Evolutionary conservation across 1,284 basidiomycete species (phyloP), one percentile per base, ranked within the genome.

Genomic region (Ustanciosporium gigantosporum): DNA sequence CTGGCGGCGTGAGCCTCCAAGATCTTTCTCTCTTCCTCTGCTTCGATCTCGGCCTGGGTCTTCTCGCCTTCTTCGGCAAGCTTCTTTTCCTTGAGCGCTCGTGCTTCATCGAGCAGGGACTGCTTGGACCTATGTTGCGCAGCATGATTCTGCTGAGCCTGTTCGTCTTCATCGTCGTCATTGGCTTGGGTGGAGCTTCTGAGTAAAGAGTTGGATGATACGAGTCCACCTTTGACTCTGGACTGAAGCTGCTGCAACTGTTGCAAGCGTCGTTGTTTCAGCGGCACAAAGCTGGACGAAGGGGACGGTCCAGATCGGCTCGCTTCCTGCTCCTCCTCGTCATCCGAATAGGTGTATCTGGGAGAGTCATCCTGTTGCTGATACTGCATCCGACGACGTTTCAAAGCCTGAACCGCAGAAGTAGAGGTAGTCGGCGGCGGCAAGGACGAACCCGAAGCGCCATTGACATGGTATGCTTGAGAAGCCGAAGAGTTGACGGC

Each of bases 11-110:
- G 91, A 11, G 93, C 92, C 41, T 89, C 88, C 5, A 98, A 80
- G 46, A 98, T 89, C 70, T 89, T 88, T 7, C 88, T 89, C 77
- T 98, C 94, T 44, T 84, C 87, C 77, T 97, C 95, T 36, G 88
- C 87, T 9, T 84, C 86, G 74, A 88, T 88, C 78, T 98, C 87
- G 7, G 84, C 84, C 50, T 91, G 81, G 19, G 85, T 84, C 77
- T 84, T 86, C 32, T 50, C 46, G 4, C 41, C 53, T 73, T 93
- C 89, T 53, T 83, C 84, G 22, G 82, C 81, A 31, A 82, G 77
- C 73, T 92, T 88, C 70, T 89, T 88, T 71, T 91, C 88, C 39
- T 84, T 82, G 48, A 89, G 86, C 31, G 84, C 86, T 6, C 69
- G 27, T 3, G 76, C 70, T 45, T 73, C 66, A 25, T 73, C 62